These are phyloP conservation scores for Ceratobasidium theobromae DNA, from an alignment of 1,284 basidiomycete species.

Conservation along the genomic window DNA sequence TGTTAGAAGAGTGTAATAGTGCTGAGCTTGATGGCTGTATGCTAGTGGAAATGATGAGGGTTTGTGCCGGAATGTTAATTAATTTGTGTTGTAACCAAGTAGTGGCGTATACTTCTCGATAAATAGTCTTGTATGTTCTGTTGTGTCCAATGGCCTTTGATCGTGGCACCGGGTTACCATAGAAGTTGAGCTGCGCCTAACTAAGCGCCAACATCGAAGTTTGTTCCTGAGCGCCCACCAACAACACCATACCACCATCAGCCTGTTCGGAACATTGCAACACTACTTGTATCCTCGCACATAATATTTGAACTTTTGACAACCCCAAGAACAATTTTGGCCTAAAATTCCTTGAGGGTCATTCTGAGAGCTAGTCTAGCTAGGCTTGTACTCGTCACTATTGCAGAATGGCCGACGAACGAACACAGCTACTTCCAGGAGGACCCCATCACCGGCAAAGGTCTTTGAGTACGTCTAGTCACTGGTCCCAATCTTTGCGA, in stretches of 20 bases:
- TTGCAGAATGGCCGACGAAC: slow-evolving; percentile 18
- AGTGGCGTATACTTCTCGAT: no score
- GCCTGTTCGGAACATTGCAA: neutral
- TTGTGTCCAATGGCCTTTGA: no score
- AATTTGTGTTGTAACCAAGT: no score
- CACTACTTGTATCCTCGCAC: no score
- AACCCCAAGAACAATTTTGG: no score
- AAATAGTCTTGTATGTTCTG: no score
- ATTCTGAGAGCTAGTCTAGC: no score
- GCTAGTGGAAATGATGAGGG: neutral
- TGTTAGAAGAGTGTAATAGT: neutral
- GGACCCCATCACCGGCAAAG: slow-evolving; percentile 14
- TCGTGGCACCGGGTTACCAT: neutral
- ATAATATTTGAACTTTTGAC: no score
- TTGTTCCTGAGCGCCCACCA: neutral
- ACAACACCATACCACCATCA: neutral
- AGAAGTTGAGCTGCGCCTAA: neutral
- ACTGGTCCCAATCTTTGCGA: slow-evolving; percentile 24
- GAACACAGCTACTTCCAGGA: slow-evolving; percentile 9
- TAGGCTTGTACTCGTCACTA: no score
- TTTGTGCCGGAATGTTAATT: no score
- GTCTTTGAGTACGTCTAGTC: slow-evolving; percentile 16
- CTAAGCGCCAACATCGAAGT: neutral
- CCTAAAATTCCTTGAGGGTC: no score
- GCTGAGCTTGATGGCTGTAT: neutral